Base-by-base conservation (phyloP, 2,329 filamentous ascomycete genomes). In the Ustilaginoidea virens region DNA sequence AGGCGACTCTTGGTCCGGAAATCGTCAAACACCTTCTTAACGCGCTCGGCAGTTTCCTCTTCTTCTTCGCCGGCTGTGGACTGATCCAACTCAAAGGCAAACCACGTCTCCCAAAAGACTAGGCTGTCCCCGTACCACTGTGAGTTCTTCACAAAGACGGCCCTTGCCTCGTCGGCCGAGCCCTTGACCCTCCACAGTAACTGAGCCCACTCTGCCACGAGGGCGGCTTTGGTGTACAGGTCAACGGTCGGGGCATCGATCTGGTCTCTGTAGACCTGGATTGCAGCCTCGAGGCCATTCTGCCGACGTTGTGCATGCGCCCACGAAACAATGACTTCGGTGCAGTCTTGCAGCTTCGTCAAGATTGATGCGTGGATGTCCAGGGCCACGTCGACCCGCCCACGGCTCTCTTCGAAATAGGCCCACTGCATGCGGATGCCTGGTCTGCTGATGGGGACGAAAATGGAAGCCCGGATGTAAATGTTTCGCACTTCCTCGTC, bases 401-500 rank as follows among this genome's bases (percentile, higher is more conserved):
- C 81, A 23, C 69, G 66, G 53, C 81, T 79, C 56, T 98, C 90
- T 49, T 98, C 90, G 39, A 94, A 94, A 42, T 86, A 83, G 10
- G 90, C 87, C 60, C 86, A 96, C 48, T 92, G 81, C 35, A 96
- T 63, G 32, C 90, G 74, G 37, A 92, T 76, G 2, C 75, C 75
- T 1, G 87, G 85, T 33, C 79, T 66, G 40, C 83, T 82, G 43
- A 96, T 78, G 4, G 87, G 85, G 1, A 92, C 82, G 48, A 79
- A 94, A 30, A 92, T 85, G 39, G 80, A 76, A 7, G 87, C 90
- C 32, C 85, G 74, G 49, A 87, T 74, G 48, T 92, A 96, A 38
- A 96, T 90, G 51, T 82, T 86, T 33, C 90, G 78, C 5, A 87
- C 77, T 47, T 94, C 86, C 48, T 94, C 82, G 25, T 85, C 74